Percentiles rank a stretch among this genome's conserved stretches.
Evolutionary conservation across 495 filamentous ascomycete species (phyloP).

Genomic region (Rostrohypoxylon terebratum): DNA sequence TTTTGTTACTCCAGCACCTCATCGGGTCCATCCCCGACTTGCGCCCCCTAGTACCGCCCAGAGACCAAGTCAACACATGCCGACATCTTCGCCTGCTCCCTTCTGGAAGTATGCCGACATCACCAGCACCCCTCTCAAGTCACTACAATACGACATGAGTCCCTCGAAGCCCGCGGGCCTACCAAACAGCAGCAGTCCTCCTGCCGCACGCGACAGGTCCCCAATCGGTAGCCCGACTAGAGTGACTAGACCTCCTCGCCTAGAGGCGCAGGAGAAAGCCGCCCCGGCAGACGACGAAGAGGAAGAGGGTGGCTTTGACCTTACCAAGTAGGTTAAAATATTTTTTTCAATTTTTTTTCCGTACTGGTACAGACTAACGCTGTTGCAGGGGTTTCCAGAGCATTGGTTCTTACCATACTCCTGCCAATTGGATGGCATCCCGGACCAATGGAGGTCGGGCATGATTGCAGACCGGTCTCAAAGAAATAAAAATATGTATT

Average conservation of each 20-base stretch:
- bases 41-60: slow-evolving; percentile 90
- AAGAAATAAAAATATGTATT: not conserved
- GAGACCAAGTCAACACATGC: slow-evolving; percentile 93
- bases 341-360: not conserved
- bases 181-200: slow-evolving; percentile 74
- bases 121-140: slow-evolving; percentile 80
- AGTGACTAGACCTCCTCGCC: slow-evolving; percentile 29
- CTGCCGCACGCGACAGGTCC: slow-evolving; percentile 58
- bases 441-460: slow-evolving; percentile 30
- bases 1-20: slow-evolving; percentile 87
- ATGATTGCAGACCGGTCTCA: not conserved
- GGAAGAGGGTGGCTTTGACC: slow-evolving; percentile 70
- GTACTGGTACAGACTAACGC: slow-evolving; percentile 44
- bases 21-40: slow-evolving; percentile 82
- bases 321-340: slow-evolving; percentile 61
- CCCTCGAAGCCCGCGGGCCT: slow-evolving; percentile 57
- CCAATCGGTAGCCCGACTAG: slow-evolving; percentile 51
- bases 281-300: slow-evolving; percentile 49
- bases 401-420: slow-evolving; percentile 73
- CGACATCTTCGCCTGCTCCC: slow-evolving; percentile 93
- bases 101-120: slow-evolving; percentile 92
- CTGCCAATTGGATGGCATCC: slow-evolving; percentile 18
- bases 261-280: slow-evolving; percentile 41
- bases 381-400: slow-evolving; percentile 73
- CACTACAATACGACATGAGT: slow-evolving; percentile 67